phyloP scores from a whole-genome alignment of 768 basidiomycete genomes.

The Russula emetica region DNA sequence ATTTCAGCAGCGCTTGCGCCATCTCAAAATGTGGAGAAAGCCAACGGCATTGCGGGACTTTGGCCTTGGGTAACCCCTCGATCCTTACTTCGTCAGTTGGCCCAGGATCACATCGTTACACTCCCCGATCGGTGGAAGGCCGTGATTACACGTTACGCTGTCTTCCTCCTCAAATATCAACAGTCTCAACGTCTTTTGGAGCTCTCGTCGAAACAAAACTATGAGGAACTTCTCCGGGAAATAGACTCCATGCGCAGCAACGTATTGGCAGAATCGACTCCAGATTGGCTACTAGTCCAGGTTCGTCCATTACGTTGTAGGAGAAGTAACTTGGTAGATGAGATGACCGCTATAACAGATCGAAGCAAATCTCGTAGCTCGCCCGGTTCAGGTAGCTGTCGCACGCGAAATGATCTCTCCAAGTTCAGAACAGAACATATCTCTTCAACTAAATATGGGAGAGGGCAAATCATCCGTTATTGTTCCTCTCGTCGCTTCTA shows the following conservation, averaged over 20 bases:
- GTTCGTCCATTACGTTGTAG: neutral
- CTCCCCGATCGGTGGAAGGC: slow-evolving; percentile 4
- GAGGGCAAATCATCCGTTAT: slow-evolving; percentile 55
- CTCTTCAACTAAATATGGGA: slow-evolving; percentile 55
- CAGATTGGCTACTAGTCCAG: slow-evolving; percentile 23
- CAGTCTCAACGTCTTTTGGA: slow-evolving; percentile 18
- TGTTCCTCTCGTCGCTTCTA: slow-evolving; percentile 41
- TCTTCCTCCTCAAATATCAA: slow-evolving; percentile 2
- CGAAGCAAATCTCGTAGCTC: slow-evolving; percentile 42
- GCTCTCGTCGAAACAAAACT: neutral
- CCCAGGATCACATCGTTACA: slow-evolving; percentile 27
- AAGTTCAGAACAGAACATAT: slow-evolving; percentile 35
- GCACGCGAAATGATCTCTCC: slow-evolving; percentile 49
- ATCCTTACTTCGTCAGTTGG: slow-evolving; percentile 25
- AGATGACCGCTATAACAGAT: slow-evolving; percentile 34
- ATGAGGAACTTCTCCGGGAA: slow-evolving; percentile 14
- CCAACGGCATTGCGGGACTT: neutral
- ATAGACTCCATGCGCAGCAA: neutral
- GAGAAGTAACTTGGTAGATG: neutral
- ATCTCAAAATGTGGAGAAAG: slow-evolving; percentile 1
- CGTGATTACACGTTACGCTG: neutral
- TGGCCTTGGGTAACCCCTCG: slow-evolving; percentile 18
- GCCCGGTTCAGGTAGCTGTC: slow-evolving; percentile 42
- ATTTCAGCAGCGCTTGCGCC: slow-evolving; percentile 5
- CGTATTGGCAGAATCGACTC: neutral